A percentile compares a stretch with the other conserved stretches of the same genome.
These are phyloP conservation scores for Peniophora sp. DNA, from an alignment of 1,284 basidiomycete species.

Conservation along the genomic window DNA sequence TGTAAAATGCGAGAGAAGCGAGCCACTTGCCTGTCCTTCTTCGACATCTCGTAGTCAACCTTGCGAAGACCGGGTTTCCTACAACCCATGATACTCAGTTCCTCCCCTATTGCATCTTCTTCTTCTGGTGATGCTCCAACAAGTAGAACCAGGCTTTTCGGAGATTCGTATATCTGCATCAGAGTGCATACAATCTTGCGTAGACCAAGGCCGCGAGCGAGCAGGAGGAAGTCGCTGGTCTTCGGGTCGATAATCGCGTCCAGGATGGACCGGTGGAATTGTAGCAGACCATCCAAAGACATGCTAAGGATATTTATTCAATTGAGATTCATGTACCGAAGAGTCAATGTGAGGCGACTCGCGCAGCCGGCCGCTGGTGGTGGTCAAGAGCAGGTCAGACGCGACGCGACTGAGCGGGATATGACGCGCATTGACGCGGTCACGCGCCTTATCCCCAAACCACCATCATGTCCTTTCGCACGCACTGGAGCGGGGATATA, in stretches of 20 bases:
- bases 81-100: constrained; percentile 88
- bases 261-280: constrained; percentile 60
- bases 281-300: constrained; percentile 30
- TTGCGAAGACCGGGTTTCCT: constrained; percentile 79
- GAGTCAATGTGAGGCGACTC: too few relatives aligned
- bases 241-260: constrained; percentile 68
- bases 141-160: constrained; percentile 77
- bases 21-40: constrained; percentile 63
- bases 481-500: too few relatives aligned
- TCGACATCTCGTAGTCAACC: constrained; percentile 79
- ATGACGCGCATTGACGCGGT: too few relatives aligned
- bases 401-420: too few relatives aligned
- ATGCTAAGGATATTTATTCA: constrained; percentile 3
- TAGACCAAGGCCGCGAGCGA: constrained; percentile 84
- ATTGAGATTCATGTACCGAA: too few relatives aligned
- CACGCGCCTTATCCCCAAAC: too few relatives aligned
- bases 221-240: constrained; percentile 74
- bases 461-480: too few relatives aligned
- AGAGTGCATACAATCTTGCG: constrained; percentile 78
- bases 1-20: neutral
- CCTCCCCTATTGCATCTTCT: constrained; percentile 86
- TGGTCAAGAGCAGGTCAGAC: too few relatives aligned
- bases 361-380: too few relatives aligned
- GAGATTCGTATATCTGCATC: constrained; percentile 88
- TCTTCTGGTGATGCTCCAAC: constrained; percentile 88